Base-by-base conservation (phyloP, 2,329 filamentous ascomycete species). In the Neofusicoccum sp. region DNA sequence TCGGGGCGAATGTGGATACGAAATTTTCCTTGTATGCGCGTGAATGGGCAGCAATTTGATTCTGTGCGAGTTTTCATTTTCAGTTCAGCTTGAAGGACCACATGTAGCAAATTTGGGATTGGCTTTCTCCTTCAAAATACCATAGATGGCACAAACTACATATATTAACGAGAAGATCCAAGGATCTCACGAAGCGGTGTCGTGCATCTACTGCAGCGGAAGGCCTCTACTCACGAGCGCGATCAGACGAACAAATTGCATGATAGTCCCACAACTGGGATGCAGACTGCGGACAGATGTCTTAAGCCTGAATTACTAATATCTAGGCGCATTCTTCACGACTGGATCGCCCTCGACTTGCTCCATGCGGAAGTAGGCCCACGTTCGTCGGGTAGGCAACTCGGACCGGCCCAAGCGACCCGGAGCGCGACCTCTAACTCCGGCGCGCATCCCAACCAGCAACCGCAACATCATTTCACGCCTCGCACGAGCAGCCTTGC, bases 121-220 rank as follows among this genome's bases (percentile, higher is more conserved):
- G 51, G 26, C 45, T 6, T 24, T 40, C 33, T 30, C 26, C 43
- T 28, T 16, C 51, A 40, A 40, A 56, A 56, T 44, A 56, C 51
- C 51, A 56, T 56, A 56, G 51, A 56, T 56, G 51, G 26, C 51
- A 56, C n/a, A 56, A 43, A 56, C 38, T 20, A 48, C 3, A 56
- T 56, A 56, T 24, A 43, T 43, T 56, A 56, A 56, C 51, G 51
- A 30, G 36, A 41, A 56, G 48, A 53, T 11, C 2, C 8, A 20
- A 8, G n/a, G n/a, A 56, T 24, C 26, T 20, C 20, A 20, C 20
- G 20, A 20, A 20, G 20, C 20, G 20, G 20, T 20, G 20, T 20
- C 20, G 20, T 20, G 20, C 20, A 20, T 20, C 20, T 20, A 20
- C 20, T 20, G 20, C 20, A 20, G 20, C 20, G 20, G 20, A 20